These are phyloP conservation scores for Hypoxylon sp. DNA, from an alignment of 2,329 filamentous ascomycete species.

Conservation along the genomic window DNA sequence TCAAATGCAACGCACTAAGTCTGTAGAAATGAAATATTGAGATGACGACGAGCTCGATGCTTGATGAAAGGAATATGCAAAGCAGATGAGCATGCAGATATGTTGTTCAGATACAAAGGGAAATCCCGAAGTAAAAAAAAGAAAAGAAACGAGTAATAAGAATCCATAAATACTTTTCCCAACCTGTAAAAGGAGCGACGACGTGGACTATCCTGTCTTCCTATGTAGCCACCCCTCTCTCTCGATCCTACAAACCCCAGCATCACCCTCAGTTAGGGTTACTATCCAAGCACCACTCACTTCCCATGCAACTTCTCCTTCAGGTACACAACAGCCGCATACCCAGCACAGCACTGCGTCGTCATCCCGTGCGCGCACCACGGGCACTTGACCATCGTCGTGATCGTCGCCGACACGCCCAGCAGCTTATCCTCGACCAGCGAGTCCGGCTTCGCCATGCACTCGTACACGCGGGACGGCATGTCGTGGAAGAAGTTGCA, in stretches of 20 bases:
- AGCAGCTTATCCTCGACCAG: conserved; percentile 63
- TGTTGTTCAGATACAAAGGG: conserved; percentile 23
- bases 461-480: conserved; percentile 72
- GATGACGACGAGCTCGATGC: conserved; percentile 21
- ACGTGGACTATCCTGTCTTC: background rate
- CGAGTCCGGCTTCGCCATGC: conserved; percentile 70
- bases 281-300: no score
- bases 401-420: conserved; percentile 67
- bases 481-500: conserved; percentile 75
- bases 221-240: conserved; percentile 1
- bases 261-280: background rate
- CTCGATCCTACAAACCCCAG: background rate
- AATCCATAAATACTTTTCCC: background rate
- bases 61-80: conserved; percentile 33
- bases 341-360: conserved; percentile 75
- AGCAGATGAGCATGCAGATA: conserved; percentile 14
- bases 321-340: conserved; percentile 74
- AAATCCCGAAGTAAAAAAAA: conserved; percentile 3
- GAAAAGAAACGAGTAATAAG: background rate
- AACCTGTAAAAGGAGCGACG: conserved; percentile 14
- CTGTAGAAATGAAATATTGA: background rate
- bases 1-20: conserved; percentile 26
- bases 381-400: conserved; percentile 73
- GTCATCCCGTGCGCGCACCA: conserved; percentile 81
- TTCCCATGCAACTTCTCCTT: conserved; percentile 69